phyloP scores from a whole-genome alignment of 2,329 filamentous ascomycete genomes.

The Epichloe gansuensis region DNA sequence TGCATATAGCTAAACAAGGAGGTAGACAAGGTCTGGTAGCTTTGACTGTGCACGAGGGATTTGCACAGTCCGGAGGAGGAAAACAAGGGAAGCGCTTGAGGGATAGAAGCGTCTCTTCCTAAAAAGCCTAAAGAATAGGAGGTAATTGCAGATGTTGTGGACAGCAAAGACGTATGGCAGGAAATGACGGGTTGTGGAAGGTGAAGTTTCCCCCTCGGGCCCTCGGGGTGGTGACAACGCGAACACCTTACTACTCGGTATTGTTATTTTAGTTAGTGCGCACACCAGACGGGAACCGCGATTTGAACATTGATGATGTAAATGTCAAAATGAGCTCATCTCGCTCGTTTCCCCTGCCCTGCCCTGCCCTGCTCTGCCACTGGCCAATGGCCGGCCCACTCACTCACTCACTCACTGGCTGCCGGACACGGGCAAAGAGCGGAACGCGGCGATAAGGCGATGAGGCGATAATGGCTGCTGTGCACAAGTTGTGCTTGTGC shows the following conservation, averaged over 20 bases:
- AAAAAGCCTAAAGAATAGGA: not conserved
- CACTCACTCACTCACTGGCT: no score
- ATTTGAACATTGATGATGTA: not conserved
- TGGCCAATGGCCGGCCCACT: not conserved
- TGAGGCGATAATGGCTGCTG: not conserved
- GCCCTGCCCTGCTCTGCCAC: no score
- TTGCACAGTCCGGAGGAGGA: constrained; percentile 36
- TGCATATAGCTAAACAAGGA: constrained; percentile 49
- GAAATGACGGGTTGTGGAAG: not conserved
- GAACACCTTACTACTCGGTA: not conserved
- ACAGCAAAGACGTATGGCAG: not conserved
- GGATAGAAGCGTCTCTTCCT: not conserved
- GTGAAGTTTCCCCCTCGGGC: not conserved
- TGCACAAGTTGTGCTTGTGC: no score
- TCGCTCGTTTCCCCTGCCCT: no score
- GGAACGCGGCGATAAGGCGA: not conserved
- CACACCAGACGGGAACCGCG: not conserved
- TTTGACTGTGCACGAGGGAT: constrained; percentile 37
- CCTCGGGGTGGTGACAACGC: not conserved
- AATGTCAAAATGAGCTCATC: not conserved
- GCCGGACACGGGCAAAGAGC: not conserved
- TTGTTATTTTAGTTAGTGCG: not conserved
- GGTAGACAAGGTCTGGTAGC: constrained; percentile 16
- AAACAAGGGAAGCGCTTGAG: not conserved
- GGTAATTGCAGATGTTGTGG: not conserved